phyloP scores from a whole-genome alignment of 257 asterid genomes.

The Solanum paucissectum region DNA sequence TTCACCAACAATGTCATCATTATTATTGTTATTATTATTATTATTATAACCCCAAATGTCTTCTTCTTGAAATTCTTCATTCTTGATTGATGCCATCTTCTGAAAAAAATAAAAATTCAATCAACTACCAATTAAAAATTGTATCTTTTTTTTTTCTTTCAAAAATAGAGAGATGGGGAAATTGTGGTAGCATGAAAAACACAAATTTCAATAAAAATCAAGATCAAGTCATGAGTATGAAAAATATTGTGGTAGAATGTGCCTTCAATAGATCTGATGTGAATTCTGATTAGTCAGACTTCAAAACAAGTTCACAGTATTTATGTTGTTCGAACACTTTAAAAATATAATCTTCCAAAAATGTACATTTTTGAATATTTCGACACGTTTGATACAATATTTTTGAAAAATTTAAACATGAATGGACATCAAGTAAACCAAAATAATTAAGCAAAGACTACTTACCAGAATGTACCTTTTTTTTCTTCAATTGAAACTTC shows the following conservation, averaged over 20 bases:
- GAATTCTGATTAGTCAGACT: fast-evolving
- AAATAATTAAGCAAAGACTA: neutral
- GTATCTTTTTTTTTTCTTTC: neutral
- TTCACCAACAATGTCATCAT: neutral
- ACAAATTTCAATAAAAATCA: neutral
- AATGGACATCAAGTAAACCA: fast-evolving
- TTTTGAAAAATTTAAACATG: neutral
- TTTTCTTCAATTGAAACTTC: neutral
- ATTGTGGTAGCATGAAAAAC: neutral
- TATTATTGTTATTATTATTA: neutral
- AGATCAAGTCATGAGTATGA: neutral
- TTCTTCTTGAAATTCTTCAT: neutral
- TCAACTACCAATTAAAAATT: neutral
- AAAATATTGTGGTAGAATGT: neutral
- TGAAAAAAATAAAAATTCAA: neutral
- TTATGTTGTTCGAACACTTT: neutral
- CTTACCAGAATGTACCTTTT: neutral
- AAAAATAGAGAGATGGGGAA: neutral
- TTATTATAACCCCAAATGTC: neutral
- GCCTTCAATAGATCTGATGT: no score
- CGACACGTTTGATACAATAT: neutral
- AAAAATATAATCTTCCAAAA: neutral
- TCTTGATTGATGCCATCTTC: neutral
- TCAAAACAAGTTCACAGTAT: fast-evolving
- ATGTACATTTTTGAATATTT: neutral